These are phyloP conservation scores for Ambrosia trifida DNA, from an alignment of 129 eudicot genomes.

Conservation along the genomic window DNA sequence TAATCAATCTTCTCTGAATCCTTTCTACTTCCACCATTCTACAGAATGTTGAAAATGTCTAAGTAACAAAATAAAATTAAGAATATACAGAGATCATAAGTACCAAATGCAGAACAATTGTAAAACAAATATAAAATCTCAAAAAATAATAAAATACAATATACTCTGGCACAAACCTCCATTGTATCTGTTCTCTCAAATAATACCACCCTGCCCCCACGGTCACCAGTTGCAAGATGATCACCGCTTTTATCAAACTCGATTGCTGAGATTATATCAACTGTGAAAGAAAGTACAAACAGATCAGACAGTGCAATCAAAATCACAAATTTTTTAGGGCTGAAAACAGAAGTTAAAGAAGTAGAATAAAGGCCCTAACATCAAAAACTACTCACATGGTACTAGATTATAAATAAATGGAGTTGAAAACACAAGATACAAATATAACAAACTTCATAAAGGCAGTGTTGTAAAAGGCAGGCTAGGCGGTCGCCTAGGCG, in stretches of 20 bases:
- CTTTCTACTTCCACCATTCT: conserved; percentile 79
- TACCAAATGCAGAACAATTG: conserved; percentile 14
- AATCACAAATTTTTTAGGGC: conserved; percentile 9
- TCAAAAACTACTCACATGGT: conserved; percentile 1
- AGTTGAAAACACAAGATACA: background rate
- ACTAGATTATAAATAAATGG: background rate
- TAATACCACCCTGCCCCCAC: conserved; percentile 98
- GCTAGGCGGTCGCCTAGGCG: too few species aligned
- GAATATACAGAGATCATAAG: background rate
- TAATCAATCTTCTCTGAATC: conserved; percentile 80
- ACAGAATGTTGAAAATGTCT: conserved; percentile 25
- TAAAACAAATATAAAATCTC: conserved; percentile 12
- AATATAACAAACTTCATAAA: background rate
- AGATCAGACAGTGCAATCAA: conserved; percentile 17
- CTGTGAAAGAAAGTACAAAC: conserved; percentile 38
- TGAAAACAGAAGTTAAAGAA: background rate
- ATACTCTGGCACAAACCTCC: conserved; percentile 50
- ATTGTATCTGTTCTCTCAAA: conserved; percentile 92
- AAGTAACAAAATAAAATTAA: conserved; percentile 13
- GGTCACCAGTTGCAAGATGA: conserved; percentile 99
- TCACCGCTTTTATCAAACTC: conserved; percentile 99
- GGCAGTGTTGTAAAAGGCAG: too few species aligned
- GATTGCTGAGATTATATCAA: conserved; percentile 94
- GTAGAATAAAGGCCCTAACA: conserved; percentile 3
- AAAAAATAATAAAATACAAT: background rate